Evolutionary conservation across 2,329 filamentous ascomycete species (phyloP).

Genomic region (Paecilomyces formosus): DNA sequence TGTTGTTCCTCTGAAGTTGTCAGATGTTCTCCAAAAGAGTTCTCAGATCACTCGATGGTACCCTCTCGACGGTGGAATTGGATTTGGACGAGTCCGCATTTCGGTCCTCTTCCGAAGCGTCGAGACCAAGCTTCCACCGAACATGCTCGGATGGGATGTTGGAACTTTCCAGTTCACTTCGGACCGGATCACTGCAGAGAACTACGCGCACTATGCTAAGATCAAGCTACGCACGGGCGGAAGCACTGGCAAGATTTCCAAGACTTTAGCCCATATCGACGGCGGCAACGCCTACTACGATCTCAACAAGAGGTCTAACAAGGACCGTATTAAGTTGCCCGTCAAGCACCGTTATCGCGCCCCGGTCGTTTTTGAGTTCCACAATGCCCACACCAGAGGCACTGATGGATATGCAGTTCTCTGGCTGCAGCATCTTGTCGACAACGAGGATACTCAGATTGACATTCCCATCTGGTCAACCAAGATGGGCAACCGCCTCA

Average conservation of each 20-base stretch:
- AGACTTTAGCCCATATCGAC: constrained; percentile 48
- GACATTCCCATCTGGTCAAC: constrained; percentile 90
- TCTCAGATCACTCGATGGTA: constrained; percentile 91
- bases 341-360: constrained; percentile 87
- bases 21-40: constrained; percentile 77
- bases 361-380: constrained; percentile 82
- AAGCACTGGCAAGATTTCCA: constrained; percentile 64
- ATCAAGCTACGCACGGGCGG: constrained; percentile 78
- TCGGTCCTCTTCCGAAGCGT: constrained; percentile 85
- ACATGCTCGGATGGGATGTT: constrained; percentile 87
- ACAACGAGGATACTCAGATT: constrained; percentile 69
- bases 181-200: constrained; percentile 57
- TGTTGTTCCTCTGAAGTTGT: constrained; percentile 79
- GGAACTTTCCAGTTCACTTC: constrained; percentile 86
- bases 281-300: constrained; percentile 58
- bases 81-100: constrained; percentile 82
- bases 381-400: constrained; percentile 59
- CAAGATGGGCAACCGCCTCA: constrained; percentile 64
- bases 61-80: constrained; percentile 88
- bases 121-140: constrained; percentile 74
- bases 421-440: constrained; percentile 79
- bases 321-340: constrained; percentile 63
- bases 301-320: constrained; percentile 42
- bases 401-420: constrained; percentile 69
- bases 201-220: constrained; percentile 57